phyloP scores from a whole-genome alignment of 805 yeast species.

The Candida multigemmis region DNA sequence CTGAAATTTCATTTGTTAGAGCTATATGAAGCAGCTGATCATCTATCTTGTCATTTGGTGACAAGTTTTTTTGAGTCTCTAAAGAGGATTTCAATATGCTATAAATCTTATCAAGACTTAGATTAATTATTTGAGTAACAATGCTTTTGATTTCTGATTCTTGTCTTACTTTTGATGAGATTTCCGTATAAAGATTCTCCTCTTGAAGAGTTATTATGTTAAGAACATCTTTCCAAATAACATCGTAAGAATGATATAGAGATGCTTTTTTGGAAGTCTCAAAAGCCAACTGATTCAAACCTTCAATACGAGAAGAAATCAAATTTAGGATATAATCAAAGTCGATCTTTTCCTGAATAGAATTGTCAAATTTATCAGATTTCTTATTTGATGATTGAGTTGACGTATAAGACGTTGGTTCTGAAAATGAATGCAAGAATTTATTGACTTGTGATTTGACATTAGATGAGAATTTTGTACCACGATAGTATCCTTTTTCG shows the following conservation, averaged over 20 bases:
- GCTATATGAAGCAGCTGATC: no score
- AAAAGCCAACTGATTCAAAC: slow-evolving; percentile 14
- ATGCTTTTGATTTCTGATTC: no score
- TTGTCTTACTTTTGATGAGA: no score
- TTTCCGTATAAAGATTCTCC: no score
- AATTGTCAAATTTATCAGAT: no score
- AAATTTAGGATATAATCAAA: slow-evolving; percentile 22
- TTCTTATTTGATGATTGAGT: neutral
- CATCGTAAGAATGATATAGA: slow-evolving; percentile 15
- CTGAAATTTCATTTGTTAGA: no score
- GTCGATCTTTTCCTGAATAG: slow-evolving; percentile 22
- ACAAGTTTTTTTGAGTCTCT: no score
- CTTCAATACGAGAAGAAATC: slow-evolving; percentile 18
- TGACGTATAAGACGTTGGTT: slow-evolving; percentile 2
- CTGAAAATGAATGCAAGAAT: slow-evolving; percentile 5
- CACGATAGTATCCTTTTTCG: slow-evolving; percentile 25
- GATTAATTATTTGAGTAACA: no score
- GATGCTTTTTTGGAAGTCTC: slow-evolving; percentile 17
- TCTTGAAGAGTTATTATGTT: slow-evolving; percentile 16
- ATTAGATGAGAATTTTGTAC: slow-evolving; percentile 16
- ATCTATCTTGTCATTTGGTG: no score
- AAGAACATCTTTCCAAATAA: slow-evolving; percentile 18
- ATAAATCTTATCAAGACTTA: no score
- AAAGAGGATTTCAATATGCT: no score
- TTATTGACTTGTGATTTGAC: slow-evolving; percentile 9